phyloP scores from a whole-genome alignment of 2,329 filamentous ascomycete species.

The Cucurbitaria berberidis region DNA sequence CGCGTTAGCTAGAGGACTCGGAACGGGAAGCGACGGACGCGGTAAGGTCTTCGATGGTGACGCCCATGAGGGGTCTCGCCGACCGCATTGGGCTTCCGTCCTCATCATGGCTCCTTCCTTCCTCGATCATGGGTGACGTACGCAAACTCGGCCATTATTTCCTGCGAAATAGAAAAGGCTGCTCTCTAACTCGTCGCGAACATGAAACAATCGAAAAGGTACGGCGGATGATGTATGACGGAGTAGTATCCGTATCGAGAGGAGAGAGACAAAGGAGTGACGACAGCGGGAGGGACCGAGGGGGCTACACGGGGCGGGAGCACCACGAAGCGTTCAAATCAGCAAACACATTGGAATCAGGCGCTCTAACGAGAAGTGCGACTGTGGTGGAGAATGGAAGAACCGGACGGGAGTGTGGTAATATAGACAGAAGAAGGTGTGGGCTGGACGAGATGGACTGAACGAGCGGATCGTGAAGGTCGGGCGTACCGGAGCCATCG shows the following conservation, averaged over 20 bases:
- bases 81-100: too few relatives aligned
- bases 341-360: slow-evolving; percentile 11
- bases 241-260: slow-evolving; percentile 8
- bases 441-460: slow-evolving; percentile 7
- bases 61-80: too few relatives aligned
- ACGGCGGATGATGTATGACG: slow-evolving; percentile 1
- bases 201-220: slow-evolving; percentile 15
- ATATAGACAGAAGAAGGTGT: slow-evolving; percentile 1
- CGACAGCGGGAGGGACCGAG: slow-evolving; percentile 29
- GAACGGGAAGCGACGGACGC: neutral
- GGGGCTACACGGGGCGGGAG: neutral
- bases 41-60: neutral
- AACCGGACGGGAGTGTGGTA: neutral
- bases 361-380: slow-evolving; percentile 2
- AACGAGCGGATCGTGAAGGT: slow-evolving; percentile 23
- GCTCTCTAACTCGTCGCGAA: slow-evolving; percentile 2
- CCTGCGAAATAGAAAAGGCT: slow-evolving; percentile 4
- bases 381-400: neutral
- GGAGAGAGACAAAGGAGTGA: slow-evolving; percentile 43
- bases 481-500: slow-evolving; percentile 13
- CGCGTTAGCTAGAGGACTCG: slow-evolving; percentile 12
- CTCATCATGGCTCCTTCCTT: too few relatives aligned
- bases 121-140: slow-evolving; percentile 17
- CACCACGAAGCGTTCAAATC: slow-evolving; percentile 2
- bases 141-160: slow-evolving; percentile 34